Evolutionary conservation across 495 filamentous ascomycete species (phyloP), one percentile per base, ranked within the genome.

Genomic region (Glutinoglossum americanum): DNA sequence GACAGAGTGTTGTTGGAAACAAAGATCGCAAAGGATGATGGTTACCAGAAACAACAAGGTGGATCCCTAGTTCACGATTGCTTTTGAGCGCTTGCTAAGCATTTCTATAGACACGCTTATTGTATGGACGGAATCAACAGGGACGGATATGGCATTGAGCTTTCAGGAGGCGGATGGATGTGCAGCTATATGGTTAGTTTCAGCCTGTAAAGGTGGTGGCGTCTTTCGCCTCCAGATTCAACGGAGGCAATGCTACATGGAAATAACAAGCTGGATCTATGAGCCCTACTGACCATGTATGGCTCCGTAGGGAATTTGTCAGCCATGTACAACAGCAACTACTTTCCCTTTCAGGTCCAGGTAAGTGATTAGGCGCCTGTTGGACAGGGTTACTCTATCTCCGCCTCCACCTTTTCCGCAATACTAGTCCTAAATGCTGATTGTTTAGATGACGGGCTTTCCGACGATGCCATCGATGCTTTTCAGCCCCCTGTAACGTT

Each of bases 21-120:
- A 30, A 87, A 78, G 64, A 94, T 98, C 58, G 78, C 80, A 59
- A 94, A 89, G 67, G 89, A 96, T 60, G 92, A 96, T 79, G 86
- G 84, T 44, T 97, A 97, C 70, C 88, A 96, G 70, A 96, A 96
- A 70, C 92, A 98, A 66, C 92, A 97, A 83, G 89, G 89, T 90
- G 64, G 70, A 58, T 70, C 13, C 27, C 8, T n/a, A 21, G 56
- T 27, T 13, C 8, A 25, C 33, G n/a, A 19, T 19, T 55, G 44
- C 51, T n/a, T 41, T 51, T 1, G 21, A 25, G 13, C 21, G 47
- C 0, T 33, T 58, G 25, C 41, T 17, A 8, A 57, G 55, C 9
- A 61, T 0, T 54, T 62, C 61, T 63, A 54, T 69, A 89, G 92
- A 97, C 68, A 98, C 92, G 17, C 78, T 98, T 49, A 98, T 98